A percentile compares a stretch with the other conserved stretches of the same genome.
phyloP scores from a whole-genome alignment of 176 grass and related monocot species.

The Eremochloa ophiuroides region DNA sequence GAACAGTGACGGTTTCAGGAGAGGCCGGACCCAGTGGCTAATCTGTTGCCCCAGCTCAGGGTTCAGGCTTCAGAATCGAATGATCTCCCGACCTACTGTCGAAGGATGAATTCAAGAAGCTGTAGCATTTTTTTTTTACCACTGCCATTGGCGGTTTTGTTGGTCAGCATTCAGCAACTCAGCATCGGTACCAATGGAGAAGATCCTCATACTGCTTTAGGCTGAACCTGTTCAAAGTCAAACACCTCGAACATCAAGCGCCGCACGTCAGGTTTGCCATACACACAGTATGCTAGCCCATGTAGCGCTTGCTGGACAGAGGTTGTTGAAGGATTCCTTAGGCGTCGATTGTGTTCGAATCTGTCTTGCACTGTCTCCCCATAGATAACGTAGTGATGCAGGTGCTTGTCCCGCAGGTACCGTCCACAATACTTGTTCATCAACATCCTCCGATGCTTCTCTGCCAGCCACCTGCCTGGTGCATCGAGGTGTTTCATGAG shows the following conservation, averaged over 20 bases:
- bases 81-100: neutral
- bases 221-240: conserved; percentile 94
- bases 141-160: neutral
- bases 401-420: conserved; percentile 81
- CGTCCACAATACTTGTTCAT: conserved; percentile 99
- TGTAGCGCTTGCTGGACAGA: conserved; percentile 88
- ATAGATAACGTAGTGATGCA: conserved; percentile 82
- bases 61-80: neutral
- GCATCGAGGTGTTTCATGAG: conserved; percentile 99
- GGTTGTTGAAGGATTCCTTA: conserved; percentile 91
- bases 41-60: neutral
- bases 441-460: conserved; percentile 75
- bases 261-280: conserved; percentile 86
- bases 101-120: neutral
- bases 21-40: neutral
- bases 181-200: neutral
- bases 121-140: neutral
- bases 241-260: conserved; percentile 97
- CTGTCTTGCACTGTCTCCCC: conserved; percentile 78
- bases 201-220: conserved; percentile 67
- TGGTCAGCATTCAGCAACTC: neutral
- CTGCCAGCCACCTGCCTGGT: conserved; percentile 84
- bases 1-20: neutral
- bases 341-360: conserved; percentile 82
- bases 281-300: conserved; percentile 75